Conservation (phyloP, 805 yeast genomes). For the Yamadazyma ubonensis region DNA sequence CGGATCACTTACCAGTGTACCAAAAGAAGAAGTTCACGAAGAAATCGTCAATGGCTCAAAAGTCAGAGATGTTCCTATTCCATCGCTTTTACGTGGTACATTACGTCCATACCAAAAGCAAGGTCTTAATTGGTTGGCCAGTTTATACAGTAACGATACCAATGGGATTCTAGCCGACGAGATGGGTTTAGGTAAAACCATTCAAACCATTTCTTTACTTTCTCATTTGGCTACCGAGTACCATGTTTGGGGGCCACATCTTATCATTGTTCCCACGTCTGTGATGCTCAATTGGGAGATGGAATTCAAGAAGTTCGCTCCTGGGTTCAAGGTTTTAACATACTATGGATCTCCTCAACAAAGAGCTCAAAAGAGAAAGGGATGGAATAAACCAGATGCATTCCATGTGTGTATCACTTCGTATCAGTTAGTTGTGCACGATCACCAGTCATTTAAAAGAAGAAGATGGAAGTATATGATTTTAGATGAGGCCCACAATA, state of each 20-base stretch:
- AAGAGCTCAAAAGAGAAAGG: constrained; percentile 90
- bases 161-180: constrained; percentile 98
- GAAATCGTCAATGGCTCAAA: constrained; percentile 41
- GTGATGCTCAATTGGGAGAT: constrained; percentile 98
- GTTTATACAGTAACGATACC: constrained; percentile 85
- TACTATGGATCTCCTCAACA: constrained; percentile 97
- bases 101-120: constrained; percentile 91
- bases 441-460: constrained; percentile 88
- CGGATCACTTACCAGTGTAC: background rate
- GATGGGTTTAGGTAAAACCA: constrained; percentile 97
- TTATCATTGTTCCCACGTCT: constrained; percentile 95
- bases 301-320: constrained; percentile 98
- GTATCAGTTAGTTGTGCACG: constrained; percentile 96
- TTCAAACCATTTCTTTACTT: constrained; percentile 86
- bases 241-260: constrained; percentile 96
- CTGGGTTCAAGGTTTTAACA: constrained; percentile 93
- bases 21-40: constrained; percentile 13
- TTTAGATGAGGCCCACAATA: constrained; percentile 96
- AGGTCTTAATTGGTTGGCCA: constrained; percentile 96
- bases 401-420: constrained; percentile 97
- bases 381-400: constrained; percentile 96
- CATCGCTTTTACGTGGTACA: constrained; percentile 74
- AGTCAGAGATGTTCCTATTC: constrained; percentile 69
- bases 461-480: constrained; percentile 96
- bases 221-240: constrained; percentile 91